Evolutionary conservation across 768 basidiomycete species (phyloP).

Genomic region (Calocybe gangraenosa): DNA sequence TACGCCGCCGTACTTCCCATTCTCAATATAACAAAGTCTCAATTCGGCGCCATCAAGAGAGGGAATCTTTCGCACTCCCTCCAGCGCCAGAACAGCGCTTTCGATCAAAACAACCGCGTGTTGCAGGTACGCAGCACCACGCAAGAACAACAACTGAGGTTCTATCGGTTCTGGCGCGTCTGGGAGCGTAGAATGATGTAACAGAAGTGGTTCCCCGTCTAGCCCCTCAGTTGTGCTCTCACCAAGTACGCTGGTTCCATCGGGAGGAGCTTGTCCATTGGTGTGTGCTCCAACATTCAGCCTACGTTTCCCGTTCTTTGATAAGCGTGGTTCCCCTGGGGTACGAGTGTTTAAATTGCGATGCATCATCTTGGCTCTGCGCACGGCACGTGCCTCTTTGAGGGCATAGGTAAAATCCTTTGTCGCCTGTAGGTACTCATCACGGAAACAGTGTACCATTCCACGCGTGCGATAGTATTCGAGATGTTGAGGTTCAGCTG

Average conservation of each 20-base stretch:
- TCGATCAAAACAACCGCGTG: constrained; percentile 77
- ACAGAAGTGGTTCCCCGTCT: constrained; percentile 43
- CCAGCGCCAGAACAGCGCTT: constrained; percentile 62
- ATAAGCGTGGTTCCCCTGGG: constrained; percentile 28
- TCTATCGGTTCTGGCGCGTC: constrained; percentile 87
- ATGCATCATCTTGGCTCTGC: constrained; percentile 61
- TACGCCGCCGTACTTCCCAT: constrained; percentile 78
- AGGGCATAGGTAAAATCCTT: constrained; percentile 82
- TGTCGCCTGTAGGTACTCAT: constrained; percentile 70
- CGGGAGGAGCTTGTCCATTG: constrained; percentile 65
- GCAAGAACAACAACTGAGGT: constrained; percentile 76
- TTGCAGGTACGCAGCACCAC: constrained; percentile 80
- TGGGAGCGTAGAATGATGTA: constrained; percentile 73
- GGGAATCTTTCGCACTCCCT: constrained; percentile 57
- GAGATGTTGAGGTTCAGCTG: constrained; percentile 65
- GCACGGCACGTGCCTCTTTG: constrained; percentile 67
- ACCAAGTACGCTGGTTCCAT: constrained; percentile 51
- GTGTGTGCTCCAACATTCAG: constrained; percentile 43
- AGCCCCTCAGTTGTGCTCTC: constrained; percentile 42
- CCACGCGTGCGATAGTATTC: constrained; percentile 90
- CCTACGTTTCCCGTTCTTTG: constrained; percentile 48
- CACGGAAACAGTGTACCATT: constrained; percentile 84
- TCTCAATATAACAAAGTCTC: constrained; percentile 69
- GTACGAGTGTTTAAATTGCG: constrained; percentile 34
- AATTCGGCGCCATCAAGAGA: constrained; percentile 70